Evolutionary conservation across 495 filamentous ascomycete species (phyloP), one percentile per base, ranked within the genome.

Genomic region (Penicillium cosmopolitanum): DNA sequence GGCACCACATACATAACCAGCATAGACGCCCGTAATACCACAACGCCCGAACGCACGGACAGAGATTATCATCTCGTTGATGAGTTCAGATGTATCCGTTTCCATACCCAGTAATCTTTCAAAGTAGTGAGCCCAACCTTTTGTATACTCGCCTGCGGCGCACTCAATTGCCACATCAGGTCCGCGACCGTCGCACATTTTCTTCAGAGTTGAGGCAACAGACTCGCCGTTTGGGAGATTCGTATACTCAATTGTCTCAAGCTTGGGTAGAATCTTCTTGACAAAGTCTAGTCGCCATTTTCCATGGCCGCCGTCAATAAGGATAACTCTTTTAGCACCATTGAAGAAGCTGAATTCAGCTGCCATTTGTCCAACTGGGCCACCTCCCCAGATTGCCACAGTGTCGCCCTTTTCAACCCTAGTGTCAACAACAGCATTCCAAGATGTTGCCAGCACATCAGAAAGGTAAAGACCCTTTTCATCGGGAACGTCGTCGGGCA

Each of bases 1-100:
- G 34, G 16, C 8, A 6, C 21, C n/a, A 80, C 88, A 74, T 69
- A 93, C 88, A 73, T 85, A 94, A 51, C 89, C 91, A 47, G 89
- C 89, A 70, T 94, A 94, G 48, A 93, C 85, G 34, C 89, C 92
- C 0, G 90, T 96, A 54, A 96, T 77, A 16, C 91, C 90, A 54
- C 84, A 84, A 0, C 87, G 80, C 13, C 93, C 91, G 68, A 85
- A 96, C 50, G 86, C 89, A 44, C 87, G 79, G 10, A 93, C 89
- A 15, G 87, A 81, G 40, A 86, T 87, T 40, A 97, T 84, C 86
- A 92, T 91, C 76, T 97, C 91, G 66, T 96, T 97, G 57, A 96
- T 42, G 46, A 95, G 87, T 75, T 96, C 93, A 46, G 85, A 88
- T 5, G 89, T 91, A 70, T 96, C 93, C 3, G 91, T 96, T 72